Evolutionary conservation across 768 basidiomycete species (phyloP).

Genomic region (Kwoniella pini): DNA sequence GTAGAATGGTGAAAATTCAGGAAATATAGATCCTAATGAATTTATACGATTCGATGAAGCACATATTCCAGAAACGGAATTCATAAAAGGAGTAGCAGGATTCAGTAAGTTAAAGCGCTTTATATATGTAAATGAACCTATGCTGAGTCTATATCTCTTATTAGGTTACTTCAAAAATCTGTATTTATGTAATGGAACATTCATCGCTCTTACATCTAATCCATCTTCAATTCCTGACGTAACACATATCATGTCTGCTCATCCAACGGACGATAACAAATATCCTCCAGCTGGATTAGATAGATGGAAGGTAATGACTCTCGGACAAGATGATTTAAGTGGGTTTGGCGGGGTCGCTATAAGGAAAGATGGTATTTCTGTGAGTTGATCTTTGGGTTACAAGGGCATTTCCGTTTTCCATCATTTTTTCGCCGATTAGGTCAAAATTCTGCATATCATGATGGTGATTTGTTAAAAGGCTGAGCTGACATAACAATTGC

Average conservation of each 20-base stretch:
- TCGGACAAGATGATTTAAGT: slow-evolving; percentile 12
- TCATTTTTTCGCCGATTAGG: no score
- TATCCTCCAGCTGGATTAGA: slow-evolving; percentile 28
- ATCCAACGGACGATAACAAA: slow-evolving; percentile 21
- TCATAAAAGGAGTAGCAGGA: slow-evolving; percentile 32
- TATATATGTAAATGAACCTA: no score
- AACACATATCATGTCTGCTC: slow-evolving; percentile 27
- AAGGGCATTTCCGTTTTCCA: no score
- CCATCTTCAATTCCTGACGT: slow-evolving; percentile 26
- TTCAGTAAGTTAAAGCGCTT: slow-evolving; percentile 40
- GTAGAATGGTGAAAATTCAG: background rate
- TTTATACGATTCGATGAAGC: slow-evolving; percentile 12
- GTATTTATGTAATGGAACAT: slow-evolving; percentile 38
- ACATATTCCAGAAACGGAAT: slow-evolving; percentile 28
- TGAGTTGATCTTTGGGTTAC: slow-evolving; percentile 23
- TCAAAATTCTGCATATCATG: no score
- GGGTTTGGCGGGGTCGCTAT: slow-evolving; percentile 32
- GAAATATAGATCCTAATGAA: slow-evolving; percentile 4
- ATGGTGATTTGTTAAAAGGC: no score
- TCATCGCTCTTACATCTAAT: slow-evolving; percentile 26
- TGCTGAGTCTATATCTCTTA: background rate
- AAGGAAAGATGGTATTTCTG: slow-evolving; percentile 31
- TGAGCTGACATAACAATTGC: no score
- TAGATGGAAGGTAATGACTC: slow-evolving; percentile 28
- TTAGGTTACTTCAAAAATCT: slow-evolving; percentile 33